Percentiles rank a stretch among this genome's conserved stretches.
These are phyloP conservation scores for Magnusiomyces magnusii DNA, from an alignment of 1,139 yeast genomes.

Conservation along the genomic window DNA sequence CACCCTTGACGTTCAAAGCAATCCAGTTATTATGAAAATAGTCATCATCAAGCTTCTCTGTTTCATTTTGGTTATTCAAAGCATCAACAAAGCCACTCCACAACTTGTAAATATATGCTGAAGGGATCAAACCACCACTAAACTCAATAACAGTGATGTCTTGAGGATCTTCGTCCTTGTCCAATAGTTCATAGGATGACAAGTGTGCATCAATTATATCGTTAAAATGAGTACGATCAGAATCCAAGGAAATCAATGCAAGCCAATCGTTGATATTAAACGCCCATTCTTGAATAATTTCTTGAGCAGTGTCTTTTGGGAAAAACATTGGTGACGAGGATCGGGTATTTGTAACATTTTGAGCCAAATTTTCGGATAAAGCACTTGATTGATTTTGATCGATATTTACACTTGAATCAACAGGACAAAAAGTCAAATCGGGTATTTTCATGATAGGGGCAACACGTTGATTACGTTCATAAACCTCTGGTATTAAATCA, in stretches of 20 bases:
- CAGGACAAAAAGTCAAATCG: neutral
- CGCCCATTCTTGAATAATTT: constrained; percentile 29
- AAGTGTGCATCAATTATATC: constrained; percentile 24
- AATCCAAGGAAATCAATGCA: constrained; percentile 24
- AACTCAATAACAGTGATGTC: constrained; percentile 16
- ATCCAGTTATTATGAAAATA: constrained; percentile 18
- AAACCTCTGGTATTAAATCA: neutral
- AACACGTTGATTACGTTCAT: neutral
- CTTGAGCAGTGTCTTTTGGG: constrained; percentile 10
- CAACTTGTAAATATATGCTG: constrained; percentile 12
- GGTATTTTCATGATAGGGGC: neutral
- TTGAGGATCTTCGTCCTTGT: constrained; percentile 11
- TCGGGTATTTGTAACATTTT: neutral
- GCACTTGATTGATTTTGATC: neutral
- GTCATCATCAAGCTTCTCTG: neutral
- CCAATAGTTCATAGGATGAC: constrained; percentile 22
- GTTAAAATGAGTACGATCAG: constrained; percentile 13
- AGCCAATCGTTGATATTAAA: constrained; percentile 29
- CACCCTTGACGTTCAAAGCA: constrained; percentile 26
- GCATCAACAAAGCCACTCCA: constrained; percentile 12
- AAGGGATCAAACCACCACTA: constrained; percentile 20
- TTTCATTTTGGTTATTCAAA: neutral
- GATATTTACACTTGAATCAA: neutral
- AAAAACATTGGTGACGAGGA: neutral
- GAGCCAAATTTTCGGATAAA: neutral